Evolutionary conservation across 2,329 filamentous ascomycete genomes (phyloP), one percentile per base, ranked within the genome.

Genomic region (Fusarium caatingaense): DNA sequence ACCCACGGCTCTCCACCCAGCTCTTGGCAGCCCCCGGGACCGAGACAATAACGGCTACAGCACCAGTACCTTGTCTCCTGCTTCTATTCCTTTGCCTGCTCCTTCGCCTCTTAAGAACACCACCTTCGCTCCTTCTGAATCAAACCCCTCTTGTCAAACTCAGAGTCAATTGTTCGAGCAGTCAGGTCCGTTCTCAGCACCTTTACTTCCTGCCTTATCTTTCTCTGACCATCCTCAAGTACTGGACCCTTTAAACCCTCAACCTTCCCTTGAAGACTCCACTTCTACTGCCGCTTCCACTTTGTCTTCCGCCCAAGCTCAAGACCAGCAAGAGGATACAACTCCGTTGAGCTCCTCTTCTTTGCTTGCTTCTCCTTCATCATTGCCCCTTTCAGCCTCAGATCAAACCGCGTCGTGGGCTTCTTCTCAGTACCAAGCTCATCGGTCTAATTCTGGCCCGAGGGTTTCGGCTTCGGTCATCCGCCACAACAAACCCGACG

Each of bases 381-480:
- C 65, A 32, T 48, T 69, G 27, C 27, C 50, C 23, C 51, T 56
- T 7, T 60, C 66, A 51, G 56, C 60, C 20, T 21, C 48, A 11
- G 57, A 58, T 25, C 45, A 64, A 9, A 28, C 56, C 44, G 42
- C 60, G 27, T 88, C 77, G 16, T 64, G 28, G 30, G 59, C 59
- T 47, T 60, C 67, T 27, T 44, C 27, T 47, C 60, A 53, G 18
- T 45, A 53, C 25, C 60, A 68, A 46, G 23, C 37, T 32, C 60
- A 50, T 63, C 56, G 59, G 49, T 51, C 60, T 49, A 95, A 54
- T 46, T 46, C 93, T 59, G 89, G 94, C 76, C 89, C 94, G 83
- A 94, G 96, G 82, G 92, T 92, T 8, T 82, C 95, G 71, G 91
- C 91, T 59, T 94, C 92, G 16, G 84, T 88, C 45, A 83, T 86